Base-by-base conservation (phyloP, 108 stramenopile species). In the Phaeodactylum tricornutum region DNA sequence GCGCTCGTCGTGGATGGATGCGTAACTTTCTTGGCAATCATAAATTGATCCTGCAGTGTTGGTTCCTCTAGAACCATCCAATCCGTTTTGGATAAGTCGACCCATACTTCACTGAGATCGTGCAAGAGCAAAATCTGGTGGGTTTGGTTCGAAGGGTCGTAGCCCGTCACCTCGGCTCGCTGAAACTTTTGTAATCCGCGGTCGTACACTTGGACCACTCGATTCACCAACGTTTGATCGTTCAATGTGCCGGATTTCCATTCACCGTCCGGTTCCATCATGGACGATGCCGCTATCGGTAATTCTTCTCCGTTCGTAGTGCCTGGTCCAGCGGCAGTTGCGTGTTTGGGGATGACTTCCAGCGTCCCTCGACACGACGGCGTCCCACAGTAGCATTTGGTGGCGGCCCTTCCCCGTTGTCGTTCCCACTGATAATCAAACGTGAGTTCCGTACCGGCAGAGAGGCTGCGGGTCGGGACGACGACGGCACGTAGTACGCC, bases 401-500 rank as follows among this genome's bases (percentile, higher is more conserved):
- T 92, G 0, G 80, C 65, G 2, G 96, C 82, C 50, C 96, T 77
- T 6, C 88, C 95, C 25, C 81, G 58, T 42, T 93, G 88, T 5
- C 82, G 61, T 32, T 89, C 82, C 87, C 89, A 94, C 43, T 89
- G 72, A 71, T 99, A 98, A 65, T 99, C 97, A 79, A 96, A 99
- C 39, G 80, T 83, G 21, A 99, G 72, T 62, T 99, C 96, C 57
- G 90, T 92, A 34, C 93, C 95, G 30, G 71, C 67, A 22, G 50
- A 43, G 48, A 99, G 87, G 26, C 82, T 79, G 31, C 84, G 52
- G 44, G 59, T 32, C 8, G 96, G 94, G 43, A 93, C 72, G 21
- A 97, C 74, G 29, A 85, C 84, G 11, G 93, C 83, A 19, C 96
- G 76, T 15, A 65, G 43, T 33, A 83, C 66, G 21, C 87, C 88